phyloP scores from a whole-genome alignment of 441 rosid species.

The Melastoma candidum region DNA sequence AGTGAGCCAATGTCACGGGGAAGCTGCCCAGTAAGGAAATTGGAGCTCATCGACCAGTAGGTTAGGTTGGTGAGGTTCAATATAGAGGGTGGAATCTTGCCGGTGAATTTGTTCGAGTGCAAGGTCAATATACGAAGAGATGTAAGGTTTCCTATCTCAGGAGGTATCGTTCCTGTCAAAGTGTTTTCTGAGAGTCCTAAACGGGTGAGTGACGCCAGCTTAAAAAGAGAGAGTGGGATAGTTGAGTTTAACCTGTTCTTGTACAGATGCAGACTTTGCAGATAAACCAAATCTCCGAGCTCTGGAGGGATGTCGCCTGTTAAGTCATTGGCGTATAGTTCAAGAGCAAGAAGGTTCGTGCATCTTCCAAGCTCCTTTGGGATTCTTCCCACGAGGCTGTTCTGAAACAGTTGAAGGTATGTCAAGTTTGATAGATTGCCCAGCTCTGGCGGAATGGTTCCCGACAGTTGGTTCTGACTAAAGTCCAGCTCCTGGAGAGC shows the following conservation, averaged over 20 bases:
- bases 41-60: conserved; percentile 44
- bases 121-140: conserved; percentile 53
- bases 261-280: conserved; percentile 37
- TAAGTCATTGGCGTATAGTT: conserved; percentile 39
- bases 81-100: conserved; percentile 55
- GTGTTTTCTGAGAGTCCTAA: conserved; percentile 59
- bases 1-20: conserved; percentile 57
- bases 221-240: conserved; percentile 50
- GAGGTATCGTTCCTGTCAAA: conserved; percentile 44
- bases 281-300: conserved; percentile 46
- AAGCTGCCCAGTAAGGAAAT: conserved; percentile 49
- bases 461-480: conserved; percentile 48
- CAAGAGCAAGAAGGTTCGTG: conserved; percentile 38
- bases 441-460: conserved; percentile 45
- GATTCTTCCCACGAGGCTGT: conserved; percentile 49
- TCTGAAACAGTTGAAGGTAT: conserved; percentile 28
- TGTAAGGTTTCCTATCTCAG: conserved; percentile 38
- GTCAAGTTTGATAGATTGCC: conserved; percentile 57
- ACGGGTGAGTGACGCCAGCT: conserved; percentile 34
- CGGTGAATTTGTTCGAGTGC: conserved; percentile 52
- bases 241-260: conserved; percentile 47
- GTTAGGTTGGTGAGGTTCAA: conserved; percentile 55
- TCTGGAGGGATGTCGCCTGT: conserved; percentile 56
- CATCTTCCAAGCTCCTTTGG: conserved; percentile 50
- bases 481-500: conserved; percentile 44